Percentiles rank a stretch among this genome's conserved stretches.
Evolutionary conservation across 495 filamentous ascomycete species (phyloP).

Genomic region (Talaromyces liani): DNA sequence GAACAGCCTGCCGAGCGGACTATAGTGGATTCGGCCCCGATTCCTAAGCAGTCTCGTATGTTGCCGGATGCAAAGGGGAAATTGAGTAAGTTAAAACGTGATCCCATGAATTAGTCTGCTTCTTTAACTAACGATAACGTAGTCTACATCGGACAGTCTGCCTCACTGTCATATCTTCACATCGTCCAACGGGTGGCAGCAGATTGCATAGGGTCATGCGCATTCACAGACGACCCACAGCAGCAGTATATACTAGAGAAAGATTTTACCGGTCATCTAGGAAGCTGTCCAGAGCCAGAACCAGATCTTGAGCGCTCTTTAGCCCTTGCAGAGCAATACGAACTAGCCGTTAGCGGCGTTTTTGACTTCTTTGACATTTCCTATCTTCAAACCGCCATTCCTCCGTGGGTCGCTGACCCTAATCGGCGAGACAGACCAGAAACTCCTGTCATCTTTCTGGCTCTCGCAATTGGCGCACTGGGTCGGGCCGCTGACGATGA

Average conservation of each 20-base stretch:
- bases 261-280: not conserved
- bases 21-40: not conserved
- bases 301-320: not conserved
- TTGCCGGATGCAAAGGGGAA: not conserved
- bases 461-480: conserved; percentile 55
- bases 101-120: not conserved
- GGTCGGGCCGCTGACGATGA: conserved; percentile 30
- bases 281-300: not conserved
- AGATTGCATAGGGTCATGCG: conserved; percentile 7
- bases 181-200: conserved; percentile 7
- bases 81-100: not conserved
- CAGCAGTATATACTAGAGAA: conserved; percentile 12
- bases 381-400: not conserved
- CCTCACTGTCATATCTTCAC: conserved; percentile 11
- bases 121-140: not conserved
- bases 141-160: conserved; percentile 12
- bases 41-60: not conserved
- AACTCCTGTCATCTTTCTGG: conserved; percentile 34
- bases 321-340: conserved; percentile 18
- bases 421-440: not conserved
- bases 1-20: not conserved
- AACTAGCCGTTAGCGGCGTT: conserved; percentile 34
- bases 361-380: conserved; percentile 28
- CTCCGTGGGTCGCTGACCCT: not conserved
- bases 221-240: conserved; percentile 9